phyloP scores from a whole-genome alignment of 768 basidiomycete genomes.

The Mycena haematopus region DNA sequence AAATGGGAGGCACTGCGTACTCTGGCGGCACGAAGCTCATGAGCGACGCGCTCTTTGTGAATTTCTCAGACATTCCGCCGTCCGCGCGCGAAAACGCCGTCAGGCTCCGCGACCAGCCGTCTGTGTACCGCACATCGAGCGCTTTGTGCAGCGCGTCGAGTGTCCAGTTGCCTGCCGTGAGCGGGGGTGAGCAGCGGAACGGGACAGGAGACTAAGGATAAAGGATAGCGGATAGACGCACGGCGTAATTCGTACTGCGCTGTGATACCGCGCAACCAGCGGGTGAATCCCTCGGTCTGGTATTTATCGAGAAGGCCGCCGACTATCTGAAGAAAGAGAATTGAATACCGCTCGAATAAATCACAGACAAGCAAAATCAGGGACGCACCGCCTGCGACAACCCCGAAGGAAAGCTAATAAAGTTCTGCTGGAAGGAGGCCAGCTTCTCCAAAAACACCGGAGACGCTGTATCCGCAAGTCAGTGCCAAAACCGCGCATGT shows the following conservation, averaged over 20 bases:
- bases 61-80: slow-evolving; percentile 29
- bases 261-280: slow-evolving; percentile 30
- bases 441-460: slow-evolving; percentile 64
- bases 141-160: slow-evolving; percentile 24
- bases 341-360: neutral
- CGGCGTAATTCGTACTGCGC: slow-evolving; percentile 30
- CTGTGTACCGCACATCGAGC: slow-evolving; percentile 17
- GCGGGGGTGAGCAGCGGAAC: neutral
- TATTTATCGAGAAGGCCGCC: slow-evolving; percentile 26
- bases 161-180: slow-evolving; percentile 22
- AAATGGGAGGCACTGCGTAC: slow-evolving; percentile 15
- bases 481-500: too few species aligned
- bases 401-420: slow-evolving; percentile 60
- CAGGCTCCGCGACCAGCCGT: slow-evolving; percentile 20
- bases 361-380: slow-evolving; percentile 22
- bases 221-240: neutral
- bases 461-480: slow-evolving; percentile 26
- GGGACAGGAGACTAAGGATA: too few species aligned
- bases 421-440: slow-evolving; percentile 39
- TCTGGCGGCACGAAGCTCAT: slow-evolving; percentile 30
- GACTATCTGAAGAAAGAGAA: slow-evolving; percentile 12
- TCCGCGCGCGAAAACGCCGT: slow-evolving; percentile 18
- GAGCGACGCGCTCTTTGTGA: slow-evolving; percentile 16
- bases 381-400: slow-evolving; percentile 60
- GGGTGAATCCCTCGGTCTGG: slow-evolving; percentile 21